Conservation (phyloP, 2,329 filamentous ascomycete species). For the Stromatinia cepivora region DNA sequence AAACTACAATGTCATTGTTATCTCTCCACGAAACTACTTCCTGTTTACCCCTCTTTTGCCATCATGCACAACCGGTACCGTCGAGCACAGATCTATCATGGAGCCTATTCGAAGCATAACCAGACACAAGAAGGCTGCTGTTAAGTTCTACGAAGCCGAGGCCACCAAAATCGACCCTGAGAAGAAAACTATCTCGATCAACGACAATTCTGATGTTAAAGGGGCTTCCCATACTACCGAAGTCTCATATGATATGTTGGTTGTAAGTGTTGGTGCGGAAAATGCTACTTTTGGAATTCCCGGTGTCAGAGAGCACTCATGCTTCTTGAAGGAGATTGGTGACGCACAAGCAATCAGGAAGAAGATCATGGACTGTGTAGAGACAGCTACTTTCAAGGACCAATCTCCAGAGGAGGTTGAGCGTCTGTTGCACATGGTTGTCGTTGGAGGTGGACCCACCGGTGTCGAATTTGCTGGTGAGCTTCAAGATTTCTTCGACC, state of each 20-base stretch:
- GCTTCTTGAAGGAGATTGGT: conserved; percentile 97
- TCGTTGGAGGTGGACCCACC: conserved; percentile 88
- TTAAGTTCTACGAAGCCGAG: conserved; percentile 98
- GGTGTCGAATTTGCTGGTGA: conserved; percentile 98
- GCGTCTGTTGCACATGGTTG: conserved; percentile 97
- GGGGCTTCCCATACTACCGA: conserved; percentile 79
- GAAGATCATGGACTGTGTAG: conserved; percentile 99
- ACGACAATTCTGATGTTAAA: conserved; percentile 91
- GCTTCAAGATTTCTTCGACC: conserved; percentile 97
- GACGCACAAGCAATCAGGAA: conserved; percentile 96
- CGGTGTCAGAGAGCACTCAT: conserved; percentile 90
- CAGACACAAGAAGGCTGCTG: conserved; percentile 87
- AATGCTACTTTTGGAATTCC: conserved; percentile 98
- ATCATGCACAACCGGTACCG: conserved; percentile 94
- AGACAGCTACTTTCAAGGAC: conserved; percentile 98
- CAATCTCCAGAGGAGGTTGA: conserved; percentile 85
- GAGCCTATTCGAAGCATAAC: conserved; percentile 96
- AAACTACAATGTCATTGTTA: conserved; percentile 98
- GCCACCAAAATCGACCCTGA: conserved; percentile 93
- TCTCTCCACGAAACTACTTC: conserved; percentile 99
- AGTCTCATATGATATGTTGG: conserved; percentile 96
- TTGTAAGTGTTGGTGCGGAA: conserved; percentile 94
- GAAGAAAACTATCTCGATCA: conserved; percentile 83
- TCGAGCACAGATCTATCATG: conserved; percentile 99
- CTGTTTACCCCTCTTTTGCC: conserved; percentile 96